Base-by-base conservation (phyloP, 257 asterid genomes). In the Osmanthus fragrans region DNA sequence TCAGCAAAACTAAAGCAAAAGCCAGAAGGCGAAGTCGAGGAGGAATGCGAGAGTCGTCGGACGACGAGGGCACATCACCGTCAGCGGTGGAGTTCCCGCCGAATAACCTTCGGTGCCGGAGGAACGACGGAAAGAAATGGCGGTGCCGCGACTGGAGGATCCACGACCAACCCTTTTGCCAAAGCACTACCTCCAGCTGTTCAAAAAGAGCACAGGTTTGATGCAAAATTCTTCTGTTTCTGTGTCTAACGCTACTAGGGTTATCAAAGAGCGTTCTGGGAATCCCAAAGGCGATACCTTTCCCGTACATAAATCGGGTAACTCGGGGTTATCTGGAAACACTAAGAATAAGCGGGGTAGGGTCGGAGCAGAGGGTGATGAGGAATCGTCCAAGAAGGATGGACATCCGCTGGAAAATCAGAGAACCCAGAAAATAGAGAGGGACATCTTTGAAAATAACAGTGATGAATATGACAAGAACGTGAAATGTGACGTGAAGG, bases 81-180 rank as follows among this genome's bases (percentile, higher is more conserved):
- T 40, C 58, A 30, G 12, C 21, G 39, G 70, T 69, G 32, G 30
- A 39, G 45, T 11, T 27, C 25, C 85, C 83, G 76, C 85, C 86
- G 81, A 63, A 58, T 1, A 73, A 65, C 1, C 82, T 80, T n/a
- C 87, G 90, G 11, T 84, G 86, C 82, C 11, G 0, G 7, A 32
- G 78, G 75, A 79, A 15, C 12, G 90, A 76, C 45, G 87, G 88
- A 6, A 69, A 40, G 63, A 0, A 34, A 2, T 77, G 90, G 88
- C 86, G 80, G 71, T 87, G 93, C 70, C 7, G 32, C n/a, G 47
- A 63, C 18, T 77, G 77, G 81, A 82, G 68, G 79, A 65, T 81
- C 74, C 72, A 77, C 32, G 85, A 19, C 18, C 49, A 58, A 16
- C 7, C 16, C 10, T 30, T 29, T 18, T 87, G 90, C 80, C 78